A percentile compares a stretch with the other conserved stretches of the same genome.
These are phyloP conservation scores for Yamadazyma philogaea DNA, from an alignment of 805 yeast genomes.

Conservation along the genomic window DNA sequence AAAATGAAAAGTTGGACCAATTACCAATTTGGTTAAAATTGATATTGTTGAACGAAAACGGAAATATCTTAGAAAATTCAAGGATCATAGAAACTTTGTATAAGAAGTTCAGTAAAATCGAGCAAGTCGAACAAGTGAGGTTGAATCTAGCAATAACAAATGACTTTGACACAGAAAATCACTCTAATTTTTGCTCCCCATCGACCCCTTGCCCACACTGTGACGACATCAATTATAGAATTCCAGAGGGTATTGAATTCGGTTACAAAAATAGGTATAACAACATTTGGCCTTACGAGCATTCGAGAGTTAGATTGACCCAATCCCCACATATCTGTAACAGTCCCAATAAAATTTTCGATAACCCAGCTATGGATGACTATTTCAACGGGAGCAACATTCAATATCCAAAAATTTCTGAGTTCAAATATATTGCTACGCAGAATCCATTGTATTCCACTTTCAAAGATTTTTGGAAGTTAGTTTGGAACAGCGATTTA, in stretches of 20 bases:
- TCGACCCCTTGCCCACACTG: conserved; percentile 42
- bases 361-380: conserved; percentile 23
- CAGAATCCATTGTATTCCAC: conserved; percentile 44
- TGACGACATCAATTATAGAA: conserved; percentile 35
- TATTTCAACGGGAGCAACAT: conserved; percentile 47
- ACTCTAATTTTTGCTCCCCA: conserved; percentile 33
- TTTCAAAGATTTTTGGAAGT: conserved; percentile 43
- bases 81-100: conserved; percentile 24
- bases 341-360: conserved; percentile 11
- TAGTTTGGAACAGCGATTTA: conserved; percentile 32
- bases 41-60: conserved; percentile 5
- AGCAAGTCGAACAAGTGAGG: conserved; percentile 36
- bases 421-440: conserved; percentile 40
- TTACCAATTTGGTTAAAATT: conserved; percentile 35
- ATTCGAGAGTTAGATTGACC: conserved; percentile 39
- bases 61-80: conserved; percentile 13
- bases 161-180: conserved; percentile 12
- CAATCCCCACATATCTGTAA: conserved; percentile 15
- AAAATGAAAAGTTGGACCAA: conserved; percentile 11
- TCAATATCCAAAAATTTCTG: conserved; percentile 22
- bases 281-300: conserved; percentile 50
- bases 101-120: conserved; percentile 35
- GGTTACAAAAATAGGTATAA: conserved; percentile 46
- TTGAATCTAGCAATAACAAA: conserved; percentile 29
- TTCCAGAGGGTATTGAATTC: conserved; percentile 44